Evolutionary conservation across 345 rosid genomes (phyloP).

Genomic region (Melastoma malabathricum): DNA sequence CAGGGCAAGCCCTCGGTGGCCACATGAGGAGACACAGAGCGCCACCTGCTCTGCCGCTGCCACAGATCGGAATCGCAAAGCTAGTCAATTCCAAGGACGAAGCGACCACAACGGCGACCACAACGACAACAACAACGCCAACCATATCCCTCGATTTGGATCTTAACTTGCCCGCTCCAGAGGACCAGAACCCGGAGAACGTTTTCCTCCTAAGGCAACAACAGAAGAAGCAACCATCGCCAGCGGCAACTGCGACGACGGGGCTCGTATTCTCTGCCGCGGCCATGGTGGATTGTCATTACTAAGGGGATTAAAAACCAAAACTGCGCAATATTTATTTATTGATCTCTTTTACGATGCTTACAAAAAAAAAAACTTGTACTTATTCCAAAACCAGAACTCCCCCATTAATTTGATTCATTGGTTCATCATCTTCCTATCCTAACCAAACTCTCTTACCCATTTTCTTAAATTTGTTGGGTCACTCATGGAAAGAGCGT

Average conservation of each 20-base stretch:
- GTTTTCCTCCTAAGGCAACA: constrained; percentile 11
- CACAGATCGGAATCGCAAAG: constrained; percentile 10
- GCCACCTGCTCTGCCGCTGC: constrained; percentile 2
- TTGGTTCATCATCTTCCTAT: constrained; percentile 1
- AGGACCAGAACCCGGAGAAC: constrained; percentile 40
- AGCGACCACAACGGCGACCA: constrained; percentile 21
- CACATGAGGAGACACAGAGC: constrained; percentile 90
- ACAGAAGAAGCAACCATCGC: constrained; percentile 39
- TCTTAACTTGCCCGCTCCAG: constrained; percentile 96
- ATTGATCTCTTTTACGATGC: too few relatives aligned
- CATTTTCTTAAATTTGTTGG: background rate
- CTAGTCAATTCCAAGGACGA: constrained; percentile 27
- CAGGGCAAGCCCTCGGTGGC: constrained; percentile 98
- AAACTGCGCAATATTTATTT: too few relatives aligned
- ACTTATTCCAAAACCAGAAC: too few relatives aligned
- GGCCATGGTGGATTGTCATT: constrained; percentile 92
- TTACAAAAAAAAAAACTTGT: too few relatives aligned
- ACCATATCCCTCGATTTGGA: constrained; percentile 67
- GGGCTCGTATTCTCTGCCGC: constrained; percentile 60
- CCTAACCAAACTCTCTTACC: too few relatives aligned
- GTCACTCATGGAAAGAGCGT: constrained; percentile 17
- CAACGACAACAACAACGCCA: constrained; percentile 38
- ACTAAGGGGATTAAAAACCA: constrained; percentile 22
- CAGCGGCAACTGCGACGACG: constrained; percentile 26
- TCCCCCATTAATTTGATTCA: constrained; percentile 9